These are phyloP conservation scores for Ceratonia siliqua DNA, from an alignment of 306 rosid genomes.

Conservation along the genomic window DNA sequence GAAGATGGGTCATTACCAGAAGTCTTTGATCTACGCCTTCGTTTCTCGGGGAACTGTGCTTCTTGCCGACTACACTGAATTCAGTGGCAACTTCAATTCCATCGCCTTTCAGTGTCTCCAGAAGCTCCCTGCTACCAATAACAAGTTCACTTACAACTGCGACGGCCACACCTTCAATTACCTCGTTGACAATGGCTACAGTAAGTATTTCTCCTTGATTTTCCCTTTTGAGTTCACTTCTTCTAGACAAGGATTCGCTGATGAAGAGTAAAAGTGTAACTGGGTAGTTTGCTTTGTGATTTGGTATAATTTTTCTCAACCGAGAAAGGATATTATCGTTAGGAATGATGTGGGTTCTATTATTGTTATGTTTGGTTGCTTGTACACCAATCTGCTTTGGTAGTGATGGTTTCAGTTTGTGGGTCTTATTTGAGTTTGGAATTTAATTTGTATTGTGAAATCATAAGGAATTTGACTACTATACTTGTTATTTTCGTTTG, in stretches of 20 bases:
- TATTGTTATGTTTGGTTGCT: not conserved
- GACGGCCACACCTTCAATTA: constrained; percentile 73
- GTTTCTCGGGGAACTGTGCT: constrained; percentile 69
- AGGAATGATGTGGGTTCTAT: not conserved
- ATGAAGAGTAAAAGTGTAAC: not conserved
- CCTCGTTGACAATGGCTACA: constrained; percentile 74
- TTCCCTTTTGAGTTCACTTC: not conserved
- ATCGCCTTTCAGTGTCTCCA: constrained; percentile 79
- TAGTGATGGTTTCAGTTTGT: not conserved
- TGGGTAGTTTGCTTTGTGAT: not conserved
- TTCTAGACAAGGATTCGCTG: not conserved
- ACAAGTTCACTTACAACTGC: constrained; percentile 76
- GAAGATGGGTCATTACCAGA: constrained; percentile 63
- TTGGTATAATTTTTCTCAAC: not conserved
- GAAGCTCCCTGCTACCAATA: constrained; percentile 70
- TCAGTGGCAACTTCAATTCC: constrained; percentile 74
- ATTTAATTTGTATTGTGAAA: not conserved
- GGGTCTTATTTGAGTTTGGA: not conserved
- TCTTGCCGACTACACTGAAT: constrained; percentile 75
- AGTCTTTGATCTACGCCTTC: constrained; percentile 70
- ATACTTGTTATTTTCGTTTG: not conserved
- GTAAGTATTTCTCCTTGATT: constrained; percentile 33
- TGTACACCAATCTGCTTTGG: not conserved
- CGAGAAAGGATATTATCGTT: not conserved
- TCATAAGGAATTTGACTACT: not conserved